phyloP scores from a whole-genome alignment of 2,329 filamentous ascomycete species.

The Aspergillus pseudoglaucus region DNA sequence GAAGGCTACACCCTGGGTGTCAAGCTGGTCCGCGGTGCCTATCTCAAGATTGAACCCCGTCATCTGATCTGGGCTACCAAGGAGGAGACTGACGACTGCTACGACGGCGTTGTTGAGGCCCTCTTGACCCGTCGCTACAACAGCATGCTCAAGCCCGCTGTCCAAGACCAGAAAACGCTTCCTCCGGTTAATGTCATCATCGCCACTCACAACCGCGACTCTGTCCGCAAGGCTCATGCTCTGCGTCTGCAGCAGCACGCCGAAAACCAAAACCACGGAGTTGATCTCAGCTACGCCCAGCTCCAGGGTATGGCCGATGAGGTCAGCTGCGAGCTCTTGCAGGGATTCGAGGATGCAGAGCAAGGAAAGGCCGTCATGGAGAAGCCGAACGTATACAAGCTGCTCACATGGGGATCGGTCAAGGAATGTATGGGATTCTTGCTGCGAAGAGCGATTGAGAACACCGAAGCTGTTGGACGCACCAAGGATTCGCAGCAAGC shows the following conservation, averaged over 20 bases:
- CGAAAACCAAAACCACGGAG: conserved; percentile 34
- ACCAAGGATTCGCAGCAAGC: conserved; percentile 41
- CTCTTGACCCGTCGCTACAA: conserved; percentile 56
- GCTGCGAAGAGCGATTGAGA: conserved; percentile 65
- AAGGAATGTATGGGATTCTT: conserved; percentile 55
- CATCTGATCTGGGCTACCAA: conserved; percentile 42
- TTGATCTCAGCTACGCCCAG: conserved; percentile 62
- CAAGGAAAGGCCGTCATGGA: conserved; percentile 9
- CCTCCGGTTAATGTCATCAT: conserved; percentile 48
- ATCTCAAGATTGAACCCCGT: conserved; percentile 45
- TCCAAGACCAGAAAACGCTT: conserved; percentile 32
- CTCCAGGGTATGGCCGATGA: conserved; percentile 94
- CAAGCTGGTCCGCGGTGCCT: conserved; percentile 50
- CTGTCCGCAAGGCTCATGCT: conserved; percentile 46
- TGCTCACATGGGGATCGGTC: conserved; percentile 54
- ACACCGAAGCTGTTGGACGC: conserved; percentile 55
- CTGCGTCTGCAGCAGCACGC: conserved; percentile 41
- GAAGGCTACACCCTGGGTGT: conserved; percentile 47
- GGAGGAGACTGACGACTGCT: conserved; percentile 45
- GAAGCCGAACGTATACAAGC: conserved; percentile 51
- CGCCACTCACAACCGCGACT: conserved; percentile 54
- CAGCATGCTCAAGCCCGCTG: conserved; percentile 42
- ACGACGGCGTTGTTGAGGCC: conserved; percentile 51
- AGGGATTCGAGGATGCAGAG: conserved; percentile 31
- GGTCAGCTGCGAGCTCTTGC: conserved; percentile 58